phyloP scores from a whole-genome alignment of 352 stramenopile genomes.

The Phytophthora pistaciae region DNA sequence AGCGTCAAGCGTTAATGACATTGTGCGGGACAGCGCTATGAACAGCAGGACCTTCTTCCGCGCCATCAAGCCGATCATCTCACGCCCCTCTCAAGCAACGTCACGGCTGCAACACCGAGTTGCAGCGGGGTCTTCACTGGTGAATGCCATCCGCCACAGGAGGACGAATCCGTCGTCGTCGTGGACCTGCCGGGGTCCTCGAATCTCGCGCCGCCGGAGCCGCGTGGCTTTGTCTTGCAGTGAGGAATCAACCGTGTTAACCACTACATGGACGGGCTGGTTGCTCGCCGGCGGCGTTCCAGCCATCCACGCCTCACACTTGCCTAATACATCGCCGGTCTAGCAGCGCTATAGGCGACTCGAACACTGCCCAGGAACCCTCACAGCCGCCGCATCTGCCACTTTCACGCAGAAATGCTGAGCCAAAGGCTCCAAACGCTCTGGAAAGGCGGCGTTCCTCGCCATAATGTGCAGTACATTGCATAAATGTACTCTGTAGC shows the following conservation, averaged over 20 bases:
- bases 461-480: background rate
- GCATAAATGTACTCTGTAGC: background rate
- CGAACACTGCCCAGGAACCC: background rate
- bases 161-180: background rate
- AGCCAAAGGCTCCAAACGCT: conserved; percentile 1
- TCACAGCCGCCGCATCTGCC: conserved; percentile 1
- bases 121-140: background rate
- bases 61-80: background rate
- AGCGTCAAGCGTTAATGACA: too few species aligned
- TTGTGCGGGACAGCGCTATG: too few species aligned
- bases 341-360: too few species aligned
- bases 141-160: conserved; percentile 18
- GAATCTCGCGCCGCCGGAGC: background rate
- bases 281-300: background rate
- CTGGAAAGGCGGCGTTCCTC: background rate
- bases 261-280: conserved; percentile 11
- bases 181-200: background rate
- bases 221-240: conserved; percentile 29
- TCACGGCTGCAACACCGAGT: background rate
- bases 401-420: conserved; percentile 13
- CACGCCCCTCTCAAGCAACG: conserved; percentile 9
- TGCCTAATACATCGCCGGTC: background rate
- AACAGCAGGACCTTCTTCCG: background rate
- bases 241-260: conserved; percentile 26
- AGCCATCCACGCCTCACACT: conserved; percentile 5